Percentiles rank a stretch among this genome's conserved stretches.
These are phyloP conservation scores for Cutaneotrichosporon mucoides DNA, from an alignment of 1,284 basidiomycete species.

Conservation along the genomic window DNA sequence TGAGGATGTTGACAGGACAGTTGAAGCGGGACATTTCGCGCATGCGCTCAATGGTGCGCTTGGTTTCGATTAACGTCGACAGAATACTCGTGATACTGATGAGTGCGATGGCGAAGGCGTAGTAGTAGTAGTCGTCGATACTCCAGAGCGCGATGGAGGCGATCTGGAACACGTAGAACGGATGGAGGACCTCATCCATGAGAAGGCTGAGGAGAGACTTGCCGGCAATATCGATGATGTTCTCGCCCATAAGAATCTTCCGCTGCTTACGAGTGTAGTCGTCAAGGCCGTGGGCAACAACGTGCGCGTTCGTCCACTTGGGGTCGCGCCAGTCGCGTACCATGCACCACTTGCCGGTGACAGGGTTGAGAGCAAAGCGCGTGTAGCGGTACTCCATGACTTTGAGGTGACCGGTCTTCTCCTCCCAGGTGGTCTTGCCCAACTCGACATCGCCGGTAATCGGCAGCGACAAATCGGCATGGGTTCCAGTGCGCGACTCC, in stretches of 20 bases:
- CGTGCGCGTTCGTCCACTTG: slow-evolving; percentile 62
- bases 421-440: slow-evolving; percentile 43
- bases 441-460: slow-evolving; percentile 43
- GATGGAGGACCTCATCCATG: slow-evolving; percentile 90
- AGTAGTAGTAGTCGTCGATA: slow-evolving; percentile 92
- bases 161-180: slow-evolving; percentile 98
- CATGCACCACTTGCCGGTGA: slow-evolving; percentile 76
- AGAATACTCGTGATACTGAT: slow-evolving; percentile 84
- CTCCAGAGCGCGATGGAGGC: slow-evolving; percentile 93
- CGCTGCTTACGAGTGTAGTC: slow-evolving; percentile 62
- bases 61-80: slow-evolving; percentile 88
- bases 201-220: slow-evolving; percentile 79
- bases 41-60: slow-evolving; percentile 91
- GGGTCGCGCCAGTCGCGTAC: slow-evolving; percentile 90
- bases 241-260: slow-evolving; percentile 71
- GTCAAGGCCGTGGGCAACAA: slow-evolving; percentile 64
- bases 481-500: slow-evolving; percentile 16
- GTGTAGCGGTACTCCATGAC: slow-evolving; percentile 70
- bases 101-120: slow-evolving; percentile 93
- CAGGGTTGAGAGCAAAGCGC: slow-evolving; percentile 81
- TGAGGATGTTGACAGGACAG: slow-evolving; percentile 70
- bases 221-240: slow-evolving; percentile 85
- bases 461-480: slow-evolving; percentile 9
- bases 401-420: slow-evolving; percentile 54
- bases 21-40: slow-evolving; percentile 92